These are phyloP conservation scores for Saccharomycopsis capsularis DNA, from an alignment of 805 yeast species.

Conservation along the genomic window DNA sequence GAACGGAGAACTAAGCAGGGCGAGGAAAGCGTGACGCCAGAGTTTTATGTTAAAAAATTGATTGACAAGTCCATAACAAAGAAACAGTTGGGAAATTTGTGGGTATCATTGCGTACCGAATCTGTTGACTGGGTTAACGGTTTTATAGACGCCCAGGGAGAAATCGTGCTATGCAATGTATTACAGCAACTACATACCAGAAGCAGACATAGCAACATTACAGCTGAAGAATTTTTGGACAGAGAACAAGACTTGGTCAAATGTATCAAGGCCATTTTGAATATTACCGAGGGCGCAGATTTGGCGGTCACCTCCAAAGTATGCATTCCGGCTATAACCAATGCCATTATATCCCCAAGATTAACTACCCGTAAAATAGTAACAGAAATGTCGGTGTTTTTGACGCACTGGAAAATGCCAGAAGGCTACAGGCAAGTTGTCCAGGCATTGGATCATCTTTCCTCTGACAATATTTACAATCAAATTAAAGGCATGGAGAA, in stretches of 20 bases:
- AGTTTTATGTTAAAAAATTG: constrained; percentile 66
- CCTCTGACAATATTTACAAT: constrained; percentile 10
- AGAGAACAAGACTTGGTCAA: constrained; percentile 70
- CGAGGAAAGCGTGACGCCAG: constrained; percentile 46
- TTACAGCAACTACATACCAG: constrained; percentile 32
- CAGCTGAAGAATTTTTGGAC: constrained; percentile 44
- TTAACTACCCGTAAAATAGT: constrained; percentile 71
- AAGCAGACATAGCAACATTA: constrained; percentile 1
- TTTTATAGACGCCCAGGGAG: constrained; percentile 79
- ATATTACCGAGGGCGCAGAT: constrained; percentile 55
- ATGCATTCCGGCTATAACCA: constrained; percentile 54
- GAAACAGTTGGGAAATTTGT: constrained; percentile 70
- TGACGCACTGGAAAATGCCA: constrained; percentile 38
- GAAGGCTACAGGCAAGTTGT: constrained; percentile 52
- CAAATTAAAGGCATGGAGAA: constrained; percentile 17
- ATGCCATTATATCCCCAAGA: constrained; percentile 69
- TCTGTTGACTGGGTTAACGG: constrained; percentile 70
- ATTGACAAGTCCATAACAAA: constrained; percentile 62
- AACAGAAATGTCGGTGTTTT: constrained; percentile 63
- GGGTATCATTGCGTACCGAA: constrained; percentile 91
- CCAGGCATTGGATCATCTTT: constrained; percentile 40
- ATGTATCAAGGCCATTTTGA: constrained; percentile 69
- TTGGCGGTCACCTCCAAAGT: constrained; percentile 40
- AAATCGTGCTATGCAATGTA: constrained; percentile 62
- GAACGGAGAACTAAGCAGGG: constrained; percentile 31